phyloP scores from a whole-genome alignment of 306 rosid species.

The Prunus mira region DNA sequence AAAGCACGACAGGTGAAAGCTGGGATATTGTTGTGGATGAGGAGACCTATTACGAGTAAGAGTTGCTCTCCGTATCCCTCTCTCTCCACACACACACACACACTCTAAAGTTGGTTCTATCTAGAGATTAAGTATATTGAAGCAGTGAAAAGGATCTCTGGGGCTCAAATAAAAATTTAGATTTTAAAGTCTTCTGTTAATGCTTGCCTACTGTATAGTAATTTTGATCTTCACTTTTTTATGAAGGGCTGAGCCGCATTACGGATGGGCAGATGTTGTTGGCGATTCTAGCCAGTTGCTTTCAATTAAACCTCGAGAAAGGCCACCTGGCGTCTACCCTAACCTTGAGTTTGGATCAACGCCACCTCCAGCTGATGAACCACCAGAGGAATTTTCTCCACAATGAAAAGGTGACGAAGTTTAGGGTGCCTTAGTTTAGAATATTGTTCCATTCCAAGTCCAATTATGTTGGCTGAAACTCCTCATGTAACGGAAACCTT shows the following conservation, averaged over 20 bases:
- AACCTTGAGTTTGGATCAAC: constrained; percentile 60
- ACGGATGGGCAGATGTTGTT: constrained; percentile 97
- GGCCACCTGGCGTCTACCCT: constrained; percentile 84
- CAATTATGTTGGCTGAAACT: constrained; percentile 23
- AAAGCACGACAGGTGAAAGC: constrained; percentile 93
- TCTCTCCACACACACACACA: not conserved
- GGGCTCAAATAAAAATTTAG: not conserved
- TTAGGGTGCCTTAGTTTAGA: constrained; percentile 19
- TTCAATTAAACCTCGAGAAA: constrained; percentile 72
- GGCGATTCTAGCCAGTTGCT: constrained; percentile 87
- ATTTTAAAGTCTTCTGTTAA: not conserved
- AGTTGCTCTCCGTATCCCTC: not conserved
- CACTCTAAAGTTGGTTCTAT: not conserved
- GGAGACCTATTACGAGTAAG: constrained; percentile 94
- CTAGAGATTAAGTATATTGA: not conserved
- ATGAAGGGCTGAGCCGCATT: constrained; percentile 90
- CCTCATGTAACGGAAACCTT: constrained; percentile 20
- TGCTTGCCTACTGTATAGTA: not conserved
- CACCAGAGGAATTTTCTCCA: constrained; percentile 48
- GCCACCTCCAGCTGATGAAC: constrained; percentile 37
- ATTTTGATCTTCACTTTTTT: constrained; percentile 8
- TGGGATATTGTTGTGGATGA: constrained; percentile 95
- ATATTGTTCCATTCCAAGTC: constrained; percentile 23
- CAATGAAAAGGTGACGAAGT: constrained; percentile 30
- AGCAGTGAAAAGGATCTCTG: not conserved